A percentile compares a stretch with the other conserved stretches of the same genome.
Conservation (phyloP, 352 stramenopile species). For the Phytophthora litchii region DNA sequence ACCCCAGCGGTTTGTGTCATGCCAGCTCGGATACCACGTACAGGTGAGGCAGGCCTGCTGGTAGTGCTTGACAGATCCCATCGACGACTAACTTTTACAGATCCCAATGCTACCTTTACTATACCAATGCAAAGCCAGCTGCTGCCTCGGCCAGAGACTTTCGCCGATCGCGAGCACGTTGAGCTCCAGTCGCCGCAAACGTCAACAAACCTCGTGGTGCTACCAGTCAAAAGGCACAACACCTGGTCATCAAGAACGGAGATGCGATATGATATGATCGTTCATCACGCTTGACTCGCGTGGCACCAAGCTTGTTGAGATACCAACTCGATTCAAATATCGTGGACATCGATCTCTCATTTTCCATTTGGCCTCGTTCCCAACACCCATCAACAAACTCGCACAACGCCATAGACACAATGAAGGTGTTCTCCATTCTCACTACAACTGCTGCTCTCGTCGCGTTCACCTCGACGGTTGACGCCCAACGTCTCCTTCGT, state of each 20-base stretch:
- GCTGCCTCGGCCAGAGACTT: slow-evolving; percentile 6
- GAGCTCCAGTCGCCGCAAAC: slow-evolving; percentile 1
- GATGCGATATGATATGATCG: slow-evolving; percentile 16
- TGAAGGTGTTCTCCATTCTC: slow-evolving; percentile 27
- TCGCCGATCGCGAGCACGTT: slow-evolving; percentile 10
- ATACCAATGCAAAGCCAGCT: neutral
- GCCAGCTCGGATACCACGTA: slow-evolving; percentile 11
- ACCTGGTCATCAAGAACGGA: slow-evolving; percentile 11
- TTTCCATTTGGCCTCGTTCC: slow-evolving; percentile 18
- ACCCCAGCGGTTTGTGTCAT: slow-evolving; percentile 12
- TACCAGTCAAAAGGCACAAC: slow-evolving; percentile 17
- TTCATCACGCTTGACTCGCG: slow-evolving; percentile 1
- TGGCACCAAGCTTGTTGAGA: too few species aligned
- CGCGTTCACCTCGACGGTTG: slow-evolving; percentile 11
- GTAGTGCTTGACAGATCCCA: slow-evolving; percentile 22
- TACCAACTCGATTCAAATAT: too few species aligned
- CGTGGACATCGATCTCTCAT: neutral
- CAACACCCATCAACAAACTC: slow-evolving; percentile 3
- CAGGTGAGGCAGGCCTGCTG: slow-evolving; percentile 20
- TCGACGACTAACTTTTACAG: slow-evolving; percentile 25
- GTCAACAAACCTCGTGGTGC: slow-evolving; percentile 7
- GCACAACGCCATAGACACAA: neutral
- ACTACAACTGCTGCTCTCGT: slow-evolving; percentile 4
- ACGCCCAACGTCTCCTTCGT: slow-evolving; percentile 28
- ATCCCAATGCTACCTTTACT: slow-evolving; percentile 1